Evolutionary conservation across 2,329 filamentous ascomycete genomes (phyloP), one percentile per base, ranked within the genome.

Genomic region (Xylaria sp.): DNA sequence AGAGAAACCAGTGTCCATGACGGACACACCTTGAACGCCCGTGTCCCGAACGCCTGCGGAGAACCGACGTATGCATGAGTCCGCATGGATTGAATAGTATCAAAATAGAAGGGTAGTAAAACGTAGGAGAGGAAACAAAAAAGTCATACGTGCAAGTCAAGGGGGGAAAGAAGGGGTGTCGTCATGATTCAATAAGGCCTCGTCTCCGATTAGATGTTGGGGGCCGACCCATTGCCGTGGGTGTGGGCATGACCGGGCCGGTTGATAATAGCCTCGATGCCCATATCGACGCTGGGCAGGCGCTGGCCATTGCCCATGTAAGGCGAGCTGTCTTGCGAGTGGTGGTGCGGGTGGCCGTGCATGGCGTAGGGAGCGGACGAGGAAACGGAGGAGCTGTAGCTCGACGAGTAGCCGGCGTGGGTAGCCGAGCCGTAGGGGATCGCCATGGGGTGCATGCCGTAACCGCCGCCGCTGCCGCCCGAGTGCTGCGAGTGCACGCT

Each of bases 241-340:
- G 23, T 19, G 33, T 46, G 52, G 8, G 27, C 48, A 55, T 71
- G 68, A 19, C 70, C 68, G 13, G 81, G 77, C 23, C 83, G 78
- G 73, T 87, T 85, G 67, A 87, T 85, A 60, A 87, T 82, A 52
- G 83, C 78, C 53, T 82, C 82, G 67, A 88, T 87, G 23, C 83
- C 84, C 84, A 88, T 87, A 67, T 87, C 85, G 49, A 83, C 81
- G 64, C 83, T 84, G 5, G 85, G 78, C 56, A 86, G 76, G 41
- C 85, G 75, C 66, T 80, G 79, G 8, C 77, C 75, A 65, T 79
- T 76, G 49, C 72, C 75, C 74, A 83, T 71, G 60, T 84, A 85
- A 3, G 81, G 80, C 59, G 81, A 83, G 27, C 74, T 75, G 10
- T 76, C 76, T 65, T 79, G 76, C 53, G 73, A 66, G 66, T 75